Evolutionary conservation across 148 eudicot genomes (phyloP).

Genomic region (Rhododendron vialii): DNA sequence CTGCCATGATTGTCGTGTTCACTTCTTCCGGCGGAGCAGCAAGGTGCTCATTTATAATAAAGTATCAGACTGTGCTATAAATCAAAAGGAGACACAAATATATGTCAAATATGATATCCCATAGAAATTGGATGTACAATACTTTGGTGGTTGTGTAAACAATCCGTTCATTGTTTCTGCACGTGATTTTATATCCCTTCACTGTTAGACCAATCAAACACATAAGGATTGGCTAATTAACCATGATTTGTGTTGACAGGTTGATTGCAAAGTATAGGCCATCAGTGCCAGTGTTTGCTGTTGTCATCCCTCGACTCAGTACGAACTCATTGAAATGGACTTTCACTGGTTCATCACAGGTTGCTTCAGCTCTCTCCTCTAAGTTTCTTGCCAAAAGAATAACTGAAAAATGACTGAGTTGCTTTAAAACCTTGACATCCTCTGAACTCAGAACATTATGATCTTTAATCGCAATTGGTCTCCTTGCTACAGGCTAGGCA

Average conservation of each 20-base stretch:
- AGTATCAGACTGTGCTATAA: background rate
- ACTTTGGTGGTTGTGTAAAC: background rate
- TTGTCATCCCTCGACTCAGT: slow-evolving; percentile 46
- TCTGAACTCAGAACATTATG: background rate
- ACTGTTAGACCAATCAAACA: background rate
- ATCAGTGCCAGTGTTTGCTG: slow-evolving; percentile 47
- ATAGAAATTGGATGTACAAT: background rate
- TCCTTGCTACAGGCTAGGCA: slow-evolving; percentile 50
- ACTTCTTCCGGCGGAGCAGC: slow-evolving; percentile 61
- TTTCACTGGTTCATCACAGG: slow-evolving; percentile 53
- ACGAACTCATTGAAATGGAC: slow-evolving; percentile 50
- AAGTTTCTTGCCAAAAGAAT: background rate
- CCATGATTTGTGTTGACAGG: slow-evolving; percentile 19
- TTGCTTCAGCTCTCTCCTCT: slow-evolving; percentile 10
- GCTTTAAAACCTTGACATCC: background rate
- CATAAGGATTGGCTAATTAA: background rate
- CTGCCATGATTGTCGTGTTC: slow-evolving; percentile 53
- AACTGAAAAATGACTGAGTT: background rate
- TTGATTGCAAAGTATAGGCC: slow-evolving; percentile 64
- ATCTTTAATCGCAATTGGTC: background rate
- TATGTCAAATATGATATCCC: background rate
- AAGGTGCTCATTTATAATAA: slow-evolving; percentile 25
- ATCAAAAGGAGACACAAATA: background rate
- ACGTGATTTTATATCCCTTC: background rate
- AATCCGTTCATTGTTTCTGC: background rate